These are phyloP conservation scores for Neurospora sp. DNA, from an alignment of 2,329 filamentous ascomycete genomes.

Conservation along the genomic window DNA sequence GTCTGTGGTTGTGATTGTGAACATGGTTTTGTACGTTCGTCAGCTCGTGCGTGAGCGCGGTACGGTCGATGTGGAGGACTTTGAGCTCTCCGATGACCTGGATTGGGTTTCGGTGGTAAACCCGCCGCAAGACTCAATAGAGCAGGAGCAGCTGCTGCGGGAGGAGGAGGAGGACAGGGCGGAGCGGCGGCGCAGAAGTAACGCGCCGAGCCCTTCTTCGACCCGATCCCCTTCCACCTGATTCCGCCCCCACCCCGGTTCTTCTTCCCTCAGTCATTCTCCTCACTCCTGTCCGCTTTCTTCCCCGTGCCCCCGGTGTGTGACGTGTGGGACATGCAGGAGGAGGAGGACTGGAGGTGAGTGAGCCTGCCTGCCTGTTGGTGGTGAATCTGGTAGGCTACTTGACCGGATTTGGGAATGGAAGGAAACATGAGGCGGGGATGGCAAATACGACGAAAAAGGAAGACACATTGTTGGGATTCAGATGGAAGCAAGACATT, in stretches of 20 bases:
- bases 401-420: neutral
- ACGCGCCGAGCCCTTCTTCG: too few relatives aligned
- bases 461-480: neutral
- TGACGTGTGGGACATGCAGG: neutral
- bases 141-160: too few relatives aligned
- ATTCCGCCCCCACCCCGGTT: rapidly evolving
- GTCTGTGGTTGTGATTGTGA: too few relatives aligned
- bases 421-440: neutral
- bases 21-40: too few relatives aligned
- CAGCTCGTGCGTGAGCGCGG: too few relatives aligned
- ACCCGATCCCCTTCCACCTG: too few relatives aligned
- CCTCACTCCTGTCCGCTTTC: neutral
- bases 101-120: too few relatives aligned
- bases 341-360: neutral
- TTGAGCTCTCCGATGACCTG: too few relatives aligned
- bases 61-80: too few relatives aligned
- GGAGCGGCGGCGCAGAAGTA: too few relatives aligned
- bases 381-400: neutral
- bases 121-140: too few relatives aligned
- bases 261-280: neutral
- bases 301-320: neutral
- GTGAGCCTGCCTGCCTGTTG: neutral
- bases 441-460: neutral
- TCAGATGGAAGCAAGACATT: neutral
- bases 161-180: too few relatives aligned